These are phyloP conservation scores for Ilyonectria sp. DNA, from an alignment of 2,329 filamentous ascomycete species.

Conservation along the genomic window DNA sequence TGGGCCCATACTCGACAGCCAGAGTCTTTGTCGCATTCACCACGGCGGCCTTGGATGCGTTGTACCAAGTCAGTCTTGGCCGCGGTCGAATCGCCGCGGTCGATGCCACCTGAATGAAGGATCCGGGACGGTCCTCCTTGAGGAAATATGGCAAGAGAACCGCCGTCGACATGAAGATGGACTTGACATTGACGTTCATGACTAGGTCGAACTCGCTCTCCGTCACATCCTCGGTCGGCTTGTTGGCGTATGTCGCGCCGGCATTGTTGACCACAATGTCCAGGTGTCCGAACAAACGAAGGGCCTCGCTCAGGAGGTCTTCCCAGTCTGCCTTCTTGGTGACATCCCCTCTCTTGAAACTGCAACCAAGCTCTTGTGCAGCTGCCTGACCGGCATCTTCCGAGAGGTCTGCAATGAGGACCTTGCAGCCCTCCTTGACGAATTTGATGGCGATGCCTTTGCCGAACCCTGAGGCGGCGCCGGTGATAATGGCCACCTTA, in stretches of 20 bases:
- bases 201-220: slow-evolving; percentile 77
- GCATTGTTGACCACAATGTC: slow-evolving; percentile 76
- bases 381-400: slow-evolving; percentile 64
- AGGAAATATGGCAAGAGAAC: slow-evolving; percentile 75
- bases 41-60: slow-evolving; percentile 77
- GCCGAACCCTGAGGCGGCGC: slow-evolving; percentile 76
- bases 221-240: slow-evolving; percentile 74
- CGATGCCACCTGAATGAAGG: slow-evolving; percentile 77
- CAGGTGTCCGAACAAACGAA: slow-evolving; percentile 65
- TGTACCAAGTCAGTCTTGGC: slow-evolving; percentile 78
- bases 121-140: slow-evolving; percentile 68
- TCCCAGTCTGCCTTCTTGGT: slow-evolving; percentile 69
- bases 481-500: slow-evolving; percentile 63
- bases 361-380: slow-evolving; percentile 60
- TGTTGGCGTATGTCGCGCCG: slow-evolving; percentile 71
- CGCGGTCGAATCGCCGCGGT: slow-evolving; percentile 73
- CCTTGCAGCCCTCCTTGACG: slow-evolving; percentile 70
- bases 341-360: slow-evolving; percentile 64
- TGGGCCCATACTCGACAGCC: slow-evolving; percentile 80
- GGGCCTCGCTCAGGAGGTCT: slow-evolving; percentile 59
- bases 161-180: slow-evolving; percentile 72
- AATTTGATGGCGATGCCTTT: slow-evolving; percentile 74
- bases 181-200: slow-evolving; percentile 79
- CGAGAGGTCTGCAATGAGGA: slow-evolving; percentile 75
- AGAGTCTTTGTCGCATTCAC: slow-evolving; percentile 71